phyloP scores from a whole-genome alignment of 768 basidiomycete species.

The Boletus rex-veris region DNA sequence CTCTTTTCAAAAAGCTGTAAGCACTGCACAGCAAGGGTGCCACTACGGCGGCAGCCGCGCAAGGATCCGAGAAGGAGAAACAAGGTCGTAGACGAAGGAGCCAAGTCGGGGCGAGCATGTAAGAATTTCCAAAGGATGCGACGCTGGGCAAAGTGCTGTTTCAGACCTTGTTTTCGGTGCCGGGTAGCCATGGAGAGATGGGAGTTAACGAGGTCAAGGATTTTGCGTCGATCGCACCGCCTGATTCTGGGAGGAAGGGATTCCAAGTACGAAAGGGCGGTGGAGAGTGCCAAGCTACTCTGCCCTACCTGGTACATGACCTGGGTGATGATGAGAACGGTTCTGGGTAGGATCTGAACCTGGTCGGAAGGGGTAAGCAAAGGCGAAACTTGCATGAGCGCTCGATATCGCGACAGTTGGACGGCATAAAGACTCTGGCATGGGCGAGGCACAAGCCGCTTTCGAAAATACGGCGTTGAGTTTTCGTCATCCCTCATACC shows the following conservation, averaged over 20 bases:
- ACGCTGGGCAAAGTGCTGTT: constrained; percentile 43
- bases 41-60: constrained; percentile 46
- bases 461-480: neutral
- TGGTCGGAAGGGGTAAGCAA: constrained; percentile 33
- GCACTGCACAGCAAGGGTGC: constrained; percentile 47
- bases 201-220: constrained; percentile 50
- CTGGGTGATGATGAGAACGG: constrained; percentile 44
- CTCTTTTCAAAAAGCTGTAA: constrained; percentile 43
- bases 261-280: constrained; percentile 49
- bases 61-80: constrained; percentile 56
- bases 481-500: neutral
- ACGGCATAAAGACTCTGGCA: constrained; percentile 8
- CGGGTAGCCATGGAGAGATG: constrained; percentile 39
- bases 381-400: constrained; percentile 43
- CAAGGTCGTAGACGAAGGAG: constrained; percentile 58
- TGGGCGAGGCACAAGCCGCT: constrained; percentile 16
- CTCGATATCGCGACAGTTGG: constrained; percentile 31
- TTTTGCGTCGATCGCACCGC: constrained; percentile 31
- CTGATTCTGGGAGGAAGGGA: constrained; percentile 44
- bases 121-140: constrained; percentile 45
- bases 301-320: constrained; percentile 44
- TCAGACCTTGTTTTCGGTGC: constrained; percentile 36
- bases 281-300: constrained; percentile 37
- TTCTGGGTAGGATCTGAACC: constrained; percentile 38
- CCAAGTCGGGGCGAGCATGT: constrained; percentile 44